phyloP scores from a whole-genome alignment of 352 stramenopile genomes.

The Phytopythium oedochilum region DNA sequence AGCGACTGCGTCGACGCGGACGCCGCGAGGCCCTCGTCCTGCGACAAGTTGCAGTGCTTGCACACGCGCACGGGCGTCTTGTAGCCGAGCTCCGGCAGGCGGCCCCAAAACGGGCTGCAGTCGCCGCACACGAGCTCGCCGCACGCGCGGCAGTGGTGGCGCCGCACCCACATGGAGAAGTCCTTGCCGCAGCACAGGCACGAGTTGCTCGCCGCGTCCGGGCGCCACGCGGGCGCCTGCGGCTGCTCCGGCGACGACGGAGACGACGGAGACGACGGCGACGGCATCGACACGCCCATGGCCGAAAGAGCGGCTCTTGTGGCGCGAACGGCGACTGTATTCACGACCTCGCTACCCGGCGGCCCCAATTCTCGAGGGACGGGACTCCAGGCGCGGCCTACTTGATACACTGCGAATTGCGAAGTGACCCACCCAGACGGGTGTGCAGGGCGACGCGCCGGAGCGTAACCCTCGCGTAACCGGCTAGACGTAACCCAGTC shows the following conservation, averaged over 20 bases:
- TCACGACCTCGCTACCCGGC: too few species aligned
- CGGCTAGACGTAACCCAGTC: conserved; percentile 1
- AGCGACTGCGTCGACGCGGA: conserved; percentile 23
- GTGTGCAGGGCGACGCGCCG: too few species aligned
- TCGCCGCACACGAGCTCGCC: conserved; percentile 71
- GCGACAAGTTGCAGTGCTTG: conserved; percentile 45
- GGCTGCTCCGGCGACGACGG: not conserved
- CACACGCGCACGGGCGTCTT: conserved; percentile 67
- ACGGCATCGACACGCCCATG: conserved; percentile 1
- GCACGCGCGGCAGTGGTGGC: conserved; percentile 75
- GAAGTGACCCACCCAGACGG: conserved; percentile 1
- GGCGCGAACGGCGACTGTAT: too few species aligned
- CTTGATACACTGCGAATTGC: not conserved
- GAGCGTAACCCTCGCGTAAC: too few species aligned
- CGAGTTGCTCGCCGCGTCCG: conserved; percentile 63
- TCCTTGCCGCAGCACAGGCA: conserved; percentile 61
- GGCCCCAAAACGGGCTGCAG: conserved; percentile 56
- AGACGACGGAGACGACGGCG: not conserved
- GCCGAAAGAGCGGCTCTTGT: not conserved
- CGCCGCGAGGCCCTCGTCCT: conserved; percentile 14
- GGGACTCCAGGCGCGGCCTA: not conserved
- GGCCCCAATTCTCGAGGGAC: too few species aligned
- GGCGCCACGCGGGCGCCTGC: conserved; percentile 45
- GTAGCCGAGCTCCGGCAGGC: conserved; percentile 66
- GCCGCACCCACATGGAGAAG: conserved; percentile 70